These are phyloP conservation scores for Sporothrix pallida DNA, from an alignment of 2,329 filamentous ascomycete genomes.

Conservation along the genomic window DNA sequence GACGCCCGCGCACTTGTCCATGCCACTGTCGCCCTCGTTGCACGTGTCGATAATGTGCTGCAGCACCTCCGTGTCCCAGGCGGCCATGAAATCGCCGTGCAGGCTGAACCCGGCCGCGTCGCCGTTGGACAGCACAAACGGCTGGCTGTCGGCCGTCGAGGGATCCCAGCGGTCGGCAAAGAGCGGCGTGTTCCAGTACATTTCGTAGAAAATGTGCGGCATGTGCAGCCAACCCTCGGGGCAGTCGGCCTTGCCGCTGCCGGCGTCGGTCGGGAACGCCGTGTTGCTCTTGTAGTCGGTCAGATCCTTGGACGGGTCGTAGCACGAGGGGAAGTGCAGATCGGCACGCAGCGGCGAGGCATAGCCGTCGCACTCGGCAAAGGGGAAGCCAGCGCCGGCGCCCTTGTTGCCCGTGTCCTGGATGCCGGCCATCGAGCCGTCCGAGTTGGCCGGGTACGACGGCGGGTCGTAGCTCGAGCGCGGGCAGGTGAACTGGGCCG, in stretches of 20 bases:
- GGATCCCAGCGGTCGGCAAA: slow-evolving; percentile 61
- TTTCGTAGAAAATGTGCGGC: slow-evolving; percentile 64
- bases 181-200: slow-evolving; percentile 64
- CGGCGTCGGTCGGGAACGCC: slow-evolving; percentile 60
- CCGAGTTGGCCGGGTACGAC: slow-evolving; percentile 60
- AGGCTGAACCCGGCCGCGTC: slow-evolving; percentile 72
- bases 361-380: slow-evolving; percentile 68
- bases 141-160: slow-evolving; percentile 60
- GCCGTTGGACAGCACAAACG: slow-evolving; percentile 72
- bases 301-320: slow-evolving; percentile 67
- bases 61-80: slow-evolving; percentile 70
- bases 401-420: slow-evolving; percentile 60
- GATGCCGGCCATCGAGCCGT: slow-evolving; percentile 62
- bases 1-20: slow-evolving; percentile 67
- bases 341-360: slow-evolving; percentile 68
- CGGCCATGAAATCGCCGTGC: slow-evolving; percentile 76
- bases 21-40: slow-evolving; percentile 62
- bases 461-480: slow-evolving; percentile 55
- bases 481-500: slow-evolving; percentile 66
- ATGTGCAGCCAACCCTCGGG: slow-evolving; percentile 60
- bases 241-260: slow-evolving; percentile 58
- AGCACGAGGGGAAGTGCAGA: slow-evolving; percentile 76
- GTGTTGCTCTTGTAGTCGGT: slow-evolving; percentile 69
- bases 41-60: slow-evolving; percentile 72
- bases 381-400: slow-evolving; percentile 70